These are phyloP conservation scores for Amaranthus cruentus DNA, from an alignment of 148 eudicot species.

Conservation along the genomic window DNA sequence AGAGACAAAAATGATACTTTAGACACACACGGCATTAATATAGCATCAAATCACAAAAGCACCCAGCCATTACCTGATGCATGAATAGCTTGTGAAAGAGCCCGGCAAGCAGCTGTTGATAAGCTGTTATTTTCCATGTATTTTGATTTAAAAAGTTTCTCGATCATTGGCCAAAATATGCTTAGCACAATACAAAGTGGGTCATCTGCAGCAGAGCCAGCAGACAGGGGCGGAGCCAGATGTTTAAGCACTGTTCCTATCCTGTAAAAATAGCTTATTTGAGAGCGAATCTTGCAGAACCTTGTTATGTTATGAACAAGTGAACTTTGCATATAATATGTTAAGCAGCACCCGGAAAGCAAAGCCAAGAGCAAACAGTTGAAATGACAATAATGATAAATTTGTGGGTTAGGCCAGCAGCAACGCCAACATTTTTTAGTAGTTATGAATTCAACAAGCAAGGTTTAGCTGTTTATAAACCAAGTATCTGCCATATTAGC, in stretches of 20 bases:
- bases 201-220: slow-evolving; percentile 48
- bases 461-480: no score
- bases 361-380: not conserved
- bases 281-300: slow-evolving; percentile 2
- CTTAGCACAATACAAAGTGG: slow-evolving; percentile 50
- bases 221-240: slow-evolving; percentile 47
- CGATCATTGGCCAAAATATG: slow-evolving; percentile 89
- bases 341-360: not conserved
- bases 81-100: slow-evolving; percentile 84
- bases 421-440: no score
- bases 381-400: not conserved
- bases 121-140: slow-evolving; percentile 72
- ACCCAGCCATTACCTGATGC: slow-evolving; percentile 57
- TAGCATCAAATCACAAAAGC: not conserved
- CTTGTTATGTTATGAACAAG: not conserved
- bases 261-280: slow-evolving; percentile 36
- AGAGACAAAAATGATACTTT: slow-evolving; percentile 10
- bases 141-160: slow-evolving; percentile 67
- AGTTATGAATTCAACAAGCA: no score
- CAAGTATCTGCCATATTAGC: no score
- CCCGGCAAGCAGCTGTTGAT: slow-evolving; percentile 81
- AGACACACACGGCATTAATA: not conserved
- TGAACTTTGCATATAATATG: not conserved
- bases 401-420: not conserved
- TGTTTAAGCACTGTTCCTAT: slow-evolving; percentile 74